Conservation (phyloP, 495 filamentous ascomycete genomes). For the Penicillium ucsense region DNA sequence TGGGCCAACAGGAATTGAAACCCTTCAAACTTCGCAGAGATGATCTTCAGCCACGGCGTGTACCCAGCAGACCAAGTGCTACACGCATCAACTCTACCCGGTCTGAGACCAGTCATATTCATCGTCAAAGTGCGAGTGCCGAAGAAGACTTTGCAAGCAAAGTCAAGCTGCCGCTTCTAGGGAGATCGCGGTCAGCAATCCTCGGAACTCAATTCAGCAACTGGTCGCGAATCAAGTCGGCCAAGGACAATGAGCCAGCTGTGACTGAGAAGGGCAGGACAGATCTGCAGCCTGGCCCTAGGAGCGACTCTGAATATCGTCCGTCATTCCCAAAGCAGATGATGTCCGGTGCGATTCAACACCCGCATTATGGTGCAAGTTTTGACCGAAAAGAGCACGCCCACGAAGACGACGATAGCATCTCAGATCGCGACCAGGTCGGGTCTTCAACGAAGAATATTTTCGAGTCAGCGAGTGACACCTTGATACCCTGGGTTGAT, state of each 20-base stretch:
- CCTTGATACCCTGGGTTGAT: slow-evolving; percentile 55
- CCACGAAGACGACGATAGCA: not conserved
- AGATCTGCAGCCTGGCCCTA: not conserved
- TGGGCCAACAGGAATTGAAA: slow-evolving; percentile 56
- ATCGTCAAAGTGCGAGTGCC: slow-evolving; percentile 1
- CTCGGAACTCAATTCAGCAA: slow-evolving; percentile 34
- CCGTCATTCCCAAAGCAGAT: not conserved
- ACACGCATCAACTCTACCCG: not conserved
- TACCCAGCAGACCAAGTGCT: not conserved
- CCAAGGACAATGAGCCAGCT: slow-evolving; percentile 18
- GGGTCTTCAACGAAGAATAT: no score
- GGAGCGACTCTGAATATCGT: not conserved
- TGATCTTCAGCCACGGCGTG: not conserved
- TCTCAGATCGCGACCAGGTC: no score
- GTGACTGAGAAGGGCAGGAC: not conserved
- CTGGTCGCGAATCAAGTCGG: slow-evolving; percentile 64
- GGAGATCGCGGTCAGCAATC: slow-evolving; percentile 7
- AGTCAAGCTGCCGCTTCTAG: slow-evolving; percentile 29
- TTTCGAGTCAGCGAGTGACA: slow-evolving; percentile 12
- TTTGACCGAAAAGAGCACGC: not conserved
- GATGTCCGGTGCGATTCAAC: no score
- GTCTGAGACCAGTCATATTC: not conserved
- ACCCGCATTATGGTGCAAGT: not conserved
- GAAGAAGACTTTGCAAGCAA: slow-evolving; percentile 18
- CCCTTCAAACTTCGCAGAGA: slow-evolving; percentile 25